phyloP scores from a whole-genome alignment of 768 basidiomycete genomes.

The Russula lepida region DNA sequence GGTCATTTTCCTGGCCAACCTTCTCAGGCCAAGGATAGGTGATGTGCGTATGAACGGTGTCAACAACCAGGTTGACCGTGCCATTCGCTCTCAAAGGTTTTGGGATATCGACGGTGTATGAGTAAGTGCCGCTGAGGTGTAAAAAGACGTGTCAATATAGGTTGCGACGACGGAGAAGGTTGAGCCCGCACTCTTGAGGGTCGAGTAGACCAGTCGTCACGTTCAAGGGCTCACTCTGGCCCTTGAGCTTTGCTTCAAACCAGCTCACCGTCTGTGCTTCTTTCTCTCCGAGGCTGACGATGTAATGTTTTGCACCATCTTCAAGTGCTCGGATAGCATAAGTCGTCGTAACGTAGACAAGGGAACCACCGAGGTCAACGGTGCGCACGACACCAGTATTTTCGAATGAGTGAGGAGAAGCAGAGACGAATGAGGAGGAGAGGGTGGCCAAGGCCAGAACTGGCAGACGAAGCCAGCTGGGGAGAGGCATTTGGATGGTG shows the following conservation, averaged over 20 bases:
- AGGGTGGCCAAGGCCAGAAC: slow-evolving; percentile 38
- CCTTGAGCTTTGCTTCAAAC: slow-evolving; percentile 77
- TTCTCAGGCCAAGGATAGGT: slow-evolving; percentile 67
- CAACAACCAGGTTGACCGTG: slow-evolving; percentile 68
- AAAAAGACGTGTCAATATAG: neutral
- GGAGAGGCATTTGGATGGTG: slow-evolving; percentile 30
- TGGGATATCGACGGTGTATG: slow-evolving; percentile 59
- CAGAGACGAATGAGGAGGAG: slow-evolving; percentile 33
- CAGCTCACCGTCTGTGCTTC: slow-evolving; percentile 66
- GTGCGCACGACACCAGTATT: slow-evolving; percentile 85
- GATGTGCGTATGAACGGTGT: slow-evolving; percentile 70
- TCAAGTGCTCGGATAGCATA: slow-evolving; percentile 73
- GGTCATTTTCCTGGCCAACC: slow-evolving; percentile 68
- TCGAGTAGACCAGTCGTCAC: slow-evolving; percentile 43
- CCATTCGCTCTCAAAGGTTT: slow-evolving; percentile 48
- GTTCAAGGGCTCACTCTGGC: slow-evolving; percentile 44
- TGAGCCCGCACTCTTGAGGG: slow-evolving; percentile 41
- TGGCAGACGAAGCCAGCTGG: slow-evolving; percentile 37
- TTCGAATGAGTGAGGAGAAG: slow-evolving; percentile 56
- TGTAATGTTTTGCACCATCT: slow-evolving; percentile 52
- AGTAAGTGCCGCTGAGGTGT: slow-evolving; percentile 33
- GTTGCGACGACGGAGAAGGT: neutral
- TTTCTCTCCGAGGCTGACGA: slow-evolving; percentile 52
- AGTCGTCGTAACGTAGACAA: slow-evolving; percentile 83
- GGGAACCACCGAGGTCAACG: slow-evolving; percentile 81